A percentile compares a stretch with the other conserved stretches of the same genome.
Evolutionary conservation across 164 flowering plant species (phyloP).

Genomic region (Chimonanthus praecox): DNA sequence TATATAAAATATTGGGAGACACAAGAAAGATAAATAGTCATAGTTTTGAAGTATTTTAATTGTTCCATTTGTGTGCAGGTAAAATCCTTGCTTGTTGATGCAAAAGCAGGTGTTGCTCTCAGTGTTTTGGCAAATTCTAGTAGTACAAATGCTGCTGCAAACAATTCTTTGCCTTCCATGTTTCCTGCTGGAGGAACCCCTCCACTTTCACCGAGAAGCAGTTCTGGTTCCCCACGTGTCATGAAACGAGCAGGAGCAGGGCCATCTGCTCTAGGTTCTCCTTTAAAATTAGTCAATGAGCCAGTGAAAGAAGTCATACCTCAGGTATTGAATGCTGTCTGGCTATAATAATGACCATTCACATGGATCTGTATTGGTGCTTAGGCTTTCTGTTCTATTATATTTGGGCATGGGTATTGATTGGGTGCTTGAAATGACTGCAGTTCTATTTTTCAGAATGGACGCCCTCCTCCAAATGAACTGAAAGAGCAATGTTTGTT

Average conservation of each 20-base stretch:
- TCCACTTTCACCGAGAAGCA: conserved; percentile 95
- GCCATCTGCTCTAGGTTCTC: conserved; percentile 79
- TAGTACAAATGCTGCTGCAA: conserved; percentile 43
- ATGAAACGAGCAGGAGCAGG: conserved; percentile 63
- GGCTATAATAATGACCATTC: not conserved
- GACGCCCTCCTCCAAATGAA: conserved; percentile 85
- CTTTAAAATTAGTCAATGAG: conserved; percentile 78
- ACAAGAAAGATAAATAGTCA: not conserved
- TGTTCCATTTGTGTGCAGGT: conserved; percentile 40
- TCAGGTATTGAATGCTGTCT: conserved; percentile 45
- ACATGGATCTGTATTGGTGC: not conserved
- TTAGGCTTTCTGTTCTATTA: not conserved
- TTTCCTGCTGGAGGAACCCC: conserved; percentile 98
- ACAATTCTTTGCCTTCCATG: conserved; percentile 86
- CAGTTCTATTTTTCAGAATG: conserved; percentile 98
- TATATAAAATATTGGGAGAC: too few species aligned
- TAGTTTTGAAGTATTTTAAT: not conserved
- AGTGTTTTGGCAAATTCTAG: conserved; percentile 54
- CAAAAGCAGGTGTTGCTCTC: conserved; percentile 68
- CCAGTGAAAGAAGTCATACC: conserved; percentile 86
- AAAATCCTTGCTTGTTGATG: conserved; percentile 75
- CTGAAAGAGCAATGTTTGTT: conserved; percentile 62
- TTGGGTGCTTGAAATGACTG: conserved; percentile 24
- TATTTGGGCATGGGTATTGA: conserved; percentile 2
- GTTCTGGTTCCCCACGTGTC: conserved; percentile 91